Conservation (phyloP, 78 protist genomes). For the Dictyostelium brefeldianum region DNA sequence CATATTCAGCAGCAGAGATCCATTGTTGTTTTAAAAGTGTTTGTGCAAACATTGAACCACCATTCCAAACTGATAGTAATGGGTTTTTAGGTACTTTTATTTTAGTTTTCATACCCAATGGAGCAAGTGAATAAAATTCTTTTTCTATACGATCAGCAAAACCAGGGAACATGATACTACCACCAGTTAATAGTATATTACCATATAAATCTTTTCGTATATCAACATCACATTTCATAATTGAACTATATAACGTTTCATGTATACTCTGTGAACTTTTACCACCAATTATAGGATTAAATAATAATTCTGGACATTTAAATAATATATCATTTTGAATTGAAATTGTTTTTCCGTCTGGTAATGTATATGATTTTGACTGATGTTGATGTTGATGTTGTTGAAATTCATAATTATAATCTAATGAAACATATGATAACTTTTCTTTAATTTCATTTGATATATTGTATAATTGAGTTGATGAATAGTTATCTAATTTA, state of each 20-base stretch:
- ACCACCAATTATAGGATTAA: not conserved
- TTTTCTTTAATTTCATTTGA: slow-evolving; percentile 78
- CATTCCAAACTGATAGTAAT: not conserved
- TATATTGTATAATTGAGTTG: slow-evolving; percentile 29
- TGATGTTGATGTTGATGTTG: not conserved
- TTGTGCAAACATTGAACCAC: not conserved
- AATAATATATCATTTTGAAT: slow-evolving; percentile 41
- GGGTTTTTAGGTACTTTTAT: not conserved
- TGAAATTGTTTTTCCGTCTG: slow-evolving; percentile 81
- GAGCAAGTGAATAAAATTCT: not conserved
- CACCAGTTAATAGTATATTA: too few species aligned
- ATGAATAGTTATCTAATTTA: too few species aligned
- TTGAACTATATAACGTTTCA: not conserved
- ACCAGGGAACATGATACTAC: not conserved
- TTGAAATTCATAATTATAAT: not conserved
- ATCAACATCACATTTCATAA: not conserved
- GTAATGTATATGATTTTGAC: slow-evolving; percentile 10
- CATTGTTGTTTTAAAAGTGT: not conserved
- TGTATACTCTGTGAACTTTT: not conserved
- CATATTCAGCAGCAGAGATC: not conserved
- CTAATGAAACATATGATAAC: slow-evolving; percentile 55
- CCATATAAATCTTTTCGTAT: not conserved
- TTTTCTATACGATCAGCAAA: not conserved
- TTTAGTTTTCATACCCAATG: not conserved
- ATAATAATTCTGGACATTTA: slow-evolving; percentile 17